Percentiles rank a stretch among this genome's conserved stretches.
phyloP scores from a whole-genome alignment of 1,139 yeast genomes.

The Geotrichum phurueaensis region DNA sequence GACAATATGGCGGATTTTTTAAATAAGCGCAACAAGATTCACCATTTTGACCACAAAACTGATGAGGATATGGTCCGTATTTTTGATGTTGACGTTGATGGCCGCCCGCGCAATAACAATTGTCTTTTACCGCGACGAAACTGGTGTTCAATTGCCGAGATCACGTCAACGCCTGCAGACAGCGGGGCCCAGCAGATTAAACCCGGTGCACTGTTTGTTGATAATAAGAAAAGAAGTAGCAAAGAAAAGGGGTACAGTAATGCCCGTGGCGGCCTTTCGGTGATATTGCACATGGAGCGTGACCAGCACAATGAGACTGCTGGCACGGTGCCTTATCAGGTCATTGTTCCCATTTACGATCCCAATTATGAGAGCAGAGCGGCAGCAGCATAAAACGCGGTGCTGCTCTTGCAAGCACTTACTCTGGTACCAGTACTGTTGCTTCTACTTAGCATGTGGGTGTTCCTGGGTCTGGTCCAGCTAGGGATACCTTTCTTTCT shows the following conservation, averaged over 20 bases:
- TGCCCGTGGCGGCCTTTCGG: constrained; percentile 52
- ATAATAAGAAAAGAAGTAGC: constrained; percentile 21
- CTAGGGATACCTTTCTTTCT: too few species aligned
- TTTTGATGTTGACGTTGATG: constrained; percentile 59
- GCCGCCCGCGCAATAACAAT: constrained; percentile 46
- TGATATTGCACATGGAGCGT: constrained; percentile 67
- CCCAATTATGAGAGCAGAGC: not conserved
- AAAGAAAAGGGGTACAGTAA: constrained; percentile 42
- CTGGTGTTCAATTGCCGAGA: constrained; percentile 44
- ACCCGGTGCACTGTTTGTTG: constrained; percentile 1
- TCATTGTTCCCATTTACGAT: constrained; percentile 55
- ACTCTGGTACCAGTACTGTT: not conserved
- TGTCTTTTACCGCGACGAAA: constrained; percentile 74
- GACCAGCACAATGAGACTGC: constrained; percentile 49
- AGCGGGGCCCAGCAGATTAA: not conserved
- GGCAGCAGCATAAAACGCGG: not conserved
- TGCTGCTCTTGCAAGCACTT: not conserved
- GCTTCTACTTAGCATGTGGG: not conserved
- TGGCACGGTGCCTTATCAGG: constrained; percentile 57
- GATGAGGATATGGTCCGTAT: constrained; percentile 78
- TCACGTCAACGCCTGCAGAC: not conserved
- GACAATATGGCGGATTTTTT: constrained; percentile 68
- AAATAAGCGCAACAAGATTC: constrained; percentile 61
- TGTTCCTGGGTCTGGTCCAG: too few species aligned
- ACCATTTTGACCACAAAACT: constrained; percentile 55